These are phyloP conservation scores for Haemoproteus tartakovskyi DNA, from an alignment of 169 alveolate genomes.

Conservation along the genomic window DNA sequence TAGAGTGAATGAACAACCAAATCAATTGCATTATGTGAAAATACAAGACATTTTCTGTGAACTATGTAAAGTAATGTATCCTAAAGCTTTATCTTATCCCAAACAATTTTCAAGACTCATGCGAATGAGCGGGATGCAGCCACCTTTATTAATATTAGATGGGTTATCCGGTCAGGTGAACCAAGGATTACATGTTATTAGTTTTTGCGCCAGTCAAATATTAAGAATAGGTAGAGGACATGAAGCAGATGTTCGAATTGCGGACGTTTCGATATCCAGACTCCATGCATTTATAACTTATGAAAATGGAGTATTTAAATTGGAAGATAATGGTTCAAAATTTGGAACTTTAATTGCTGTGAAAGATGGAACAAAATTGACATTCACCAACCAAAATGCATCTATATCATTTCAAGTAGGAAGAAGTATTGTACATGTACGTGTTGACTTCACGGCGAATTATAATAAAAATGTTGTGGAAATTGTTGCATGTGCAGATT, in stretches of 20 bases:
- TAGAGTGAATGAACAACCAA: constrained; percentile 80
- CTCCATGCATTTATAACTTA: constrained; percentile 92
- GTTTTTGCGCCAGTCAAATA: constrained; percentile 78
- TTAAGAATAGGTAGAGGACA: constrained; percentile 96
- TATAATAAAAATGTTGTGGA: no score
- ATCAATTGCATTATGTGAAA: constrained; percentile 69
- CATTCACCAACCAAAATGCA: constrained; percentile 63
- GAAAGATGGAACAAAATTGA: constrained; percentile 79
- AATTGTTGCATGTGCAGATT: no score
- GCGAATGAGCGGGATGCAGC: constrained; percentile 79
- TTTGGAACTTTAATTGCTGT: constrained; percentile 96
- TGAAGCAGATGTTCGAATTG: constrained; percentile 95
- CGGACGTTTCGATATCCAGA: constrained; percentile 97
- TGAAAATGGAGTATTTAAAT: constrained; percentile 87
- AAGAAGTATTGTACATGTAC: constrained; percentile 72
- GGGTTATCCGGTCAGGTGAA: constrained; percentile 80
- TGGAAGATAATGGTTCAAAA: constrained; percentile 95
- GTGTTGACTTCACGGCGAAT: no score
- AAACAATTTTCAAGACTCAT: constrained; percentile 80
- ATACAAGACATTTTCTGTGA: constrained; percentile 84
- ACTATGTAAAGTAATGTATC: constrained; percentile 81
- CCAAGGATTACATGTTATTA: constrained; percentile 80
- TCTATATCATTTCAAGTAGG: constrained; percentile 80
- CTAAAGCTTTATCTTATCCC: constrained; percentile 74
- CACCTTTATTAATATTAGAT: constrained; percentile 90